These are phyloP conservation scores for Reutealis trisperma DNA, from an alignment of 345 rosid genomes.

Conservation along the genomic window DNA sequence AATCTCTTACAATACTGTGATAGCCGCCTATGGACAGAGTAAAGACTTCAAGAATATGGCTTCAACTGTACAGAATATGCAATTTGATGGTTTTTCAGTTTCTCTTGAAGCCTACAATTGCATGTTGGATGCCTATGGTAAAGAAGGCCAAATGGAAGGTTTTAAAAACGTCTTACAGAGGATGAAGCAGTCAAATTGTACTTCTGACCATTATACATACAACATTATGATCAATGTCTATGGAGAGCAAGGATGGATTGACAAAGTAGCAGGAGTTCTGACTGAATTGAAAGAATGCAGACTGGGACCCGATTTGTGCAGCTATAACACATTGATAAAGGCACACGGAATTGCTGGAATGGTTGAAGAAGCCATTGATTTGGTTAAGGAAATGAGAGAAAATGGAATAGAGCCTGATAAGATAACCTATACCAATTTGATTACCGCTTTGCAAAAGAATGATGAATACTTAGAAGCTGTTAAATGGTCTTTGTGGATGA, in stretches of 20 bases:
- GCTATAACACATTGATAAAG: constrained; percentile 91
- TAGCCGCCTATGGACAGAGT: constrained; percentile 70
- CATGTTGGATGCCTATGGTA: constrained; percentile 83
- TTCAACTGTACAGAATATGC: constrained; percentile 63
- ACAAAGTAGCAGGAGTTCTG: constrained; percentile 65
- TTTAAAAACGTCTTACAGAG: constrained; percentile 66
- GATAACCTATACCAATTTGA: constrained; percentile 71
- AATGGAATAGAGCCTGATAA: constrained; percentile 70
- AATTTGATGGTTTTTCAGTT: constrained; percentile 79
- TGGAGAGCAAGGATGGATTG: constrained; percentile 80
- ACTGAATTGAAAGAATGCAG: constrained; percentile 63
- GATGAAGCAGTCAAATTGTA: constrained; percentile 59
- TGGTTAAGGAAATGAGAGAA: constrained; percentile 83
- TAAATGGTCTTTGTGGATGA: constrained; percentile 97
- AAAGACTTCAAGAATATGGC: constrained; percentile 66
- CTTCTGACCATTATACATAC: constrained; percentile 67
- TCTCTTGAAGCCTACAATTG: constrained; percentile 92
- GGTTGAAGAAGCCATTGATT: constrained; percentile 80
- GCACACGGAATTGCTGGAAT: constrained; percentile 93
- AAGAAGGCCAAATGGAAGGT: constrained; percentile 73
- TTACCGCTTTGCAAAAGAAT: constrained; percentile 67
- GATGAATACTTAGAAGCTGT: constrained; percentile 86
- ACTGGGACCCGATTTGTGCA: constrained; percentile 71
- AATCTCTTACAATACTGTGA: constrained; percentile 78
- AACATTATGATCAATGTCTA: constrained; percentile 89